Conservation (phyloP, 163 green algal species). For the Scenedesmus sp. region DNA sequence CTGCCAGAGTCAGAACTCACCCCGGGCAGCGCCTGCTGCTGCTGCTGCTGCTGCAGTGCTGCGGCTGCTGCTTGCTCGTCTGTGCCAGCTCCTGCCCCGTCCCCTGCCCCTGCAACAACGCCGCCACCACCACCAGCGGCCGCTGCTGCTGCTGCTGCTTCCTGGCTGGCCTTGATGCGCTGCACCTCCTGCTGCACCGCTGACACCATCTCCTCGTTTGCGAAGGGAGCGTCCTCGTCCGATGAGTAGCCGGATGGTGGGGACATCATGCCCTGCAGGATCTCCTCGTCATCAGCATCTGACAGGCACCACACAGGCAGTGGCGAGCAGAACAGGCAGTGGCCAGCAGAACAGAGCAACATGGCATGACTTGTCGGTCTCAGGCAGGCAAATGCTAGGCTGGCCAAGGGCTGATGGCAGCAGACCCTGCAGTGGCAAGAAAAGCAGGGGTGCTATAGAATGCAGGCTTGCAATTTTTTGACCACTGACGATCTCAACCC, state of each 20-base stretch:
- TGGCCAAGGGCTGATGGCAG: too few relatives aligned
- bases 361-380: neutral
- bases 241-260: constrained; percentile 81
- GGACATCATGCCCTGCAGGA: constrained; percentile 79
- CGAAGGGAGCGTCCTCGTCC: constrained; percentile 56
- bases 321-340: neutral
- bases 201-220: constrained; percentile 54
- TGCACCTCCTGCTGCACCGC: constrained; percentile 60
- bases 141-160: constrained; percentile 29
- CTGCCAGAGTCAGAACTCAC: neutral
- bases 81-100: constrained; percentile 13
- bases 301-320: neutral
- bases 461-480: too few relatives aligned
- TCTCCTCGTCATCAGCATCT: constrained; percentile 53
- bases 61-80: constrained; percentile 18
- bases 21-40: neutral
- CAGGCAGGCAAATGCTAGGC: neutral
- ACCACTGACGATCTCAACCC: too few relatives aligned
- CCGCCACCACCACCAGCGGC: neutral
- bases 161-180: constrained; percentile 37
- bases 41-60: constrained; percentile 28
- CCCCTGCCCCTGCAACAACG: neutral
- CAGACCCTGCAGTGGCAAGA: too few relatives aligned
- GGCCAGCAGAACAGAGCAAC: constrained; percentile 4
- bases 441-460: too few relatives aligned